These are phyloP conservation scores for Chrysosporium keratinophilum DNA, from an alignment of 2,329 filamentous ascomycete species.

Conservation along the genomic window DNA sequence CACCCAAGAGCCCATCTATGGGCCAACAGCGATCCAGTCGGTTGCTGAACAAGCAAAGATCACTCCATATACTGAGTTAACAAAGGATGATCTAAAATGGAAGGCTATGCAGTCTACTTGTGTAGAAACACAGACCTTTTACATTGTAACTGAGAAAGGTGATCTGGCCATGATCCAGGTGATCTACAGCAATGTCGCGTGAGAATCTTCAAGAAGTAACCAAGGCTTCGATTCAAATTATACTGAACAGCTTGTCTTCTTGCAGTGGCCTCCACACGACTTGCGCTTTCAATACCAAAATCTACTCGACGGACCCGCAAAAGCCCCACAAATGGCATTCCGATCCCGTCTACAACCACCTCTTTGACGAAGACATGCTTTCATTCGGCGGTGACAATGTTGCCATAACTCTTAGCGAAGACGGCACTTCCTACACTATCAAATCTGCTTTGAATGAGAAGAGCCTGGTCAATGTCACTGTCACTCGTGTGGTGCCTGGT, in stretches of 20 bases:
- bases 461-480: constrained; percentile 73
- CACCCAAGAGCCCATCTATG: constrained; percentile 93
- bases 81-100: constrained; percentile 74
- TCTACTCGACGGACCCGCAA: constrained; percentile 65
- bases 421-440: constrained; percentile 72
- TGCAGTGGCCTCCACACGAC: constrained; percentile 77
- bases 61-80: constrained; percentile 69
- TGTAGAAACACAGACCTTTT: constrained; percentile 94
- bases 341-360: constrained; percentile 64
- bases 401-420: constrained; percentile 74
- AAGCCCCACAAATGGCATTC: constrained; percentile 75
- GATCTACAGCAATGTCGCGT: constrained; percentile 97
- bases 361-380: constrained; percentile 73
- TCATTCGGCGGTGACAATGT: constrained; percentile 80
- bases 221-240: not conserved
- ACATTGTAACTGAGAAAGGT: constrained; percentile 70
- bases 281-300: constrained; percentile 86
- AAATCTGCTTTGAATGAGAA: constrained; percentile 77
- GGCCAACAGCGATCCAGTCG: constrained; percentile 73
- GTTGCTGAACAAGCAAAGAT: constrained; percentile 71
- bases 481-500: constrained; percentile 65
- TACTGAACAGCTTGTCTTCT: constrained; percentile 12
- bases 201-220: constrained; percentile 31
- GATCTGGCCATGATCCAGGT: constrained; percentile 71
- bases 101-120: constrained; percentile 66